Evolutionary conservation across 805 yeast genomes (phyloP).

Genomic region (Saturnispora ahearnii): DNA sequence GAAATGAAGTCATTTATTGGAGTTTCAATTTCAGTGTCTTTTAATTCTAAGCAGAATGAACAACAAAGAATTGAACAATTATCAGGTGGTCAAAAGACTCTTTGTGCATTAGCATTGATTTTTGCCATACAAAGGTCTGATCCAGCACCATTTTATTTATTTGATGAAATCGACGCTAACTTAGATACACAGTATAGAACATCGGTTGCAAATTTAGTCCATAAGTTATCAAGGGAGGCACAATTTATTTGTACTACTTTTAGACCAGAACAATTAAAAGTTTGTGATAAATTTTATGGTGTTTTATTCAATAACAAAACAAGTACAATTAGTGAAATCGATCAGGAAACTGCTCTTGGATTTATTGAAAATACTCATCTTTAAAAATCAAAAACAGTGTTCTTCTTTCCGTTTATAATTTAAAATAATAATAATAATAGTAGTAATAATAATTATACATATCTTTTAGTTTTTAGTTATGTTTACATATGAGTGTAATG

Average conservation of each 20-base stretch:
- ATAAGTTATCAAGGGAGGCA: conserved; percentile 54
- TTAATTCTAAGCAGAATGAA: conserved; percentile 77
- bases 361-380: conserved; percentile 65
- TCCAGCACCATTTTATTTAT: conserved; percentile 93
- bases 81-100: conserved; percentile 93
- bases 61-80: conserved; percentile 83
- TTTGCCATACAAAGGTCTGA: conserved; percentile 91
- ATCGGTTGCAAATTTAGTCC: conserved; percentile 72
- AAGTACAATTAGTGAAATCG: conserved; percentile 66
- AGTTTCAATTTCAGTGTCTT: conserved; percentile 79
- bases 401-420: background rate
- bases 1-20: conserved; percentile 60
- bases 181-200: conserved; percentile 86
- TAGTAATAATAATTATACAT: background rate
- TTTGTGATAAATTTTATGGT: conserved; percentile 81
- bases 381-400: background rate
- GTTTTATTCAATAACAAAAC: conserved; percentile 77
- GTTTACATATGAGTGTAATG: background rate
- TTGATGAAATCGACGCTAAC: conserved; percentile 96
- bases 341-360: conserved; percentile 63
- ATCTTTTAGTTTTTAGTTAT: background rate
- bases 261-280: conserved; percentile 83
- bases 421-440: background rate
- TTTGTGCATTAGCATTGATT: conserved; percentile 92
- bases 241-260: conserved; percentile 97